Evolutionary conservation across 2,329 filamentous ascomycete species (phyloP), one percentile per base, ranked within the genome.

Genomic region (Sarocladium oryzae): DNA sequence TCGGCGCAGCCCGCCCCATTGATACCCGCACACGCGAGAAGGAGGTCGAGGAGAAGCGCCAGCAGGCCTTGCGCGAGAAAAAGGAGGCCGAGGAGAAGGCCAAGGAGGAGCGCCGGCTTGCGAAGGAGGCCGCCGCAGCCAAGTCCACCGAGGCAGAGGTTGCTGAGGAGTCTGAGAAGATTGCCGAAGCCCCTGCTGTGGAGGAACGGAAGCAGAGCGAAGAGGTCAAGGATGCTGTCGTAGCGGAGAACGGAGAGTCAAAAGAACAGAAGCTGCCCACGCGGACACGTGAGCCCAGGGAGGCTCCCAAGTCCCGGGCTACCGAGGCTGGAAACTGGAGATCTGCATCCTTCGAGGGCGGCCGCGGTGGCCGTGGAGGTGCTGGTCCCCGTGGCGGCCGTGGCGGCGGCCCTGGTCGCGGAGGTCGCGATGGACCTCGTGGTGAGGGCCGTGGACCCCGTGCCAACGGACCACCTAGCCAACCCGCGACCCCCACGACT

Each of bases 1-100:
- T 99, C 66, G 93, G 93, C 61, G 91, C 88, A 55, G 93, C 93
- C 52, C 85, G 87, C 56, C 93, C 93, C 51, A 96, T 97, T 60
- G 91, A 99, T 70, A 97, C 92, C 43, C 88, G 89, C 41, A 81
- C 90, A 13, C 85, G 88, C 58, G 92, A 97, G 73, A 86, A 85
- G 61, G 85, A 95, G 67, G 84, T 99, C 53, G 92, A 95, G 62
- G 89, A 96, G 72, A 95, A 89, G 78, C 81, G 87, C 57, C 76
- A 87, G 61, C 76, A 88, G 53, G 79, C 81, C 6, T 56, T 90
- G 23, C 84, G 84, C 56, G 85, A 93, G 68, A 95, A 95, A 81
- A 88, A 85, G 64, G 90, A 95, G 60, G 82, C 85, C 1, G 89
- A 93, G 1, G 89, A 93, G 56, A 93, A 91, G 74, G 85, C 82